Percentiles rank a stretch among this genome's conserved stretches.
These are phyloP conservation scores for Pythium chondricola DNA, from an alignment of 352 stramenopile genomes.

Conservation along the genomic window DNA sequence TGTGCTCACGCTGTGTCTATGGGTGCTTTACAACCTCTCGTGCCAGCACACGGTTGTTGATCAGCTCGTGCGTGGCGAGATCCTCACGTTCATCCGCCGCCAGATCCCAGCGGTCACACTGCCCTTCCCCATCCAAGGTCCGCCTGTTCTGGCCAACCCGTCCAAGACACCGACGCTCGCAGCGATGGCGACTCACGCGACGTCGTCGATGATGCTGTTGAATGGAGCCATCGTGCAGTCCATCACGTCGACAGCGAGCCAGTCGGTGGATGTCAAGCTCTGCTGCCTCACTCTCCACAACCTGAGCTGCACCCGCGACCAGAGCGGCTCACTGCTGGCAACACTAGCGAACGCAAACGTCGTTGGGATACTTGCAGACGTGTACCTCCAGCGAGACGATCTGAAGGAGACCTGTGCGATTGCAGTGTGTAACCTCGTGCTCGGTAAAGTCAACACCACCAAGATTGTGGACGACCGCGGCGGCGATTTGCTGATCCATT, in stretches of 20 bases:
- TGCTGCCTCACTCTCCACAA: slow-evolving; percentile 73
- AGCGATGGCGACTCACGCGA: neutral
- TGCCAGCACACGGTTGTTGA: slow-evolving; percentile 41
- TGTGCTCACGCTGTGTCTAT: slow-evolving; percentile 59
- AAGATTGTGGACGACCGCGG: slow-evolving; percentile 45
- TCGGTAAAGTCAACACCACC: slow-evolving; percentile 64
- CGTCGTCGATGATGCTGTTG: slow-evolving; percentile 3
- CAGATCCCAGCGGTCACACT: slow-evolving; percentile 23
- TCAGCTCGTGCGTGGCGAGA: slow-evolving; percentile 43
- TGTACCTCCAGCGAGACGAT: slow-evolving; percentile 38
- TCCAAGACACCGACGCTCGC: neutral
- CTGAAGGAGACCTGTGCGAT: slow-evolving; percentile 53
- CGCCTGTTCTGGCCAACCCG: neutral
- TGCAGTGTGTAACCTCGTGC: slow-evolving; percentile 54
- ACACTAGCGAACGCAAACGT: slow-evolving; percentile 40
- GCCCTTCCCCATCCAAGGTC: too few species aligned
- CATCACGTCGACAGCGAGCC: neutral
- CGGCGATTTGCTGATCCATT: slow-evolving; percentile 46
- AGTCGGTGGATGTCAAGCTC: slow-evolving; percentile 30
- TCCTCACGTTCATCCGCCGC: slow-evolving; percentile 48
- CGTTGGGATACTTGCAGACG: slow-evolving; percentile 37
- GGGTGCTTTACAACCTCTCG: slow-evolving; percentile 71
- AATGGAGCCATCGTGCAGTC: slow-evolving; percentile 3
- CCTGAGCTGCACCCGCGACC: slow-evolving; percentile 35
- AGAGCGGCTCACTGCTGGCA: slow-evolving; percentile 22